Percentiles rank a stretch among this genome's conserved stretches.
phyloP scores from a whole-genome alignment of 164 flowering plant genomes.

The Aristolochia fimbriata region DNA sequence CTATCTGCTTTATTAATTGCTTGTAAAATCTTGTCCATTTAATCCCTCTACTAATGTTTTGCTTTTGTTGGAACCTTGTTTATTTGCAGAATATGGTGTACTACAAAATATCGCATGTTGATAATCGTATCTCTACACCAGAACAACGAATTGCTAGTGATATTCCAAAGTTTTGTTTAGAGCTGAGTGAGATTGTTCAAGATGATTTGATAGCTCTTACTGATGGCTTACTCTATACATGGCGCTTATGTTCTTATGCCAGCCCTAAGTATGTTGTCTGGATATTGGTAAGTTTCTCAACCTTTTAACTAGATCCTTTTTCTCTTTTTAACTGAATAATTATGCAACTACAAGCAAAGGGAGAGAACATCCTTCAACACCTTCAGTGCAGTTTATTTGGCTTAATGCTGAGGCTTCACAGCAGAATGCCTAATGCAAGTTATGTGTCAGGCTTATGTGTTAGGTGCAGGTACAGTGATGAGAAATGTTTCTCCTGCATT shows the following conservation, averaged over 20 bases:
- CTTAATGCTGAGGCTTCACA: too few relatives aligned
- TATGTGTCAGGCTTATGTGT: conserved; percentile 66
- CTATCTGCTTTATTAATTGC: too few relatives aligned
- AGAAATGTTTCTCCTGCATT: conserved; percentile 90
- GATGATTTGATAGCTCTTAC: conserved; percentile 86
- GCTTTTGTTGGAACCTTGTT: too few relatives aligned
- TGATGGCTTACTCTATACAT: conserved; percentile 90
- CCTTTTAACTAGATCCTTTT: not conserved
- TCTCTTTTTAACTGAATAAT: too few relatives aligned
- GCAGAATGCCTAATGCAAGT: too few relatives aligned
- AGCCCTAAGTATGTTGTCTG: conserved; percentile 95
- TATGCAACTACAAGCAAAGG: too few relatives aligned
- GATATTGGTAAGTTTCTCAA: conserved; percentile 63
- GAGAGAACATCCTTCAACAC: too few relatives aligned
- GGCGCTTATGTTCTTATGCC: conserved; percentile 98
- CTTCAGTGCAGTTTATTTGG: too few relatives aligned
- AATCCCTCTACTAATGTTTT: too few relatives aligned
- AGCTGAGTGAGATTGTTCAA: conserved; percentile 92
- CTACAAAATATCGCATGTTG: conserved; percentile 98
- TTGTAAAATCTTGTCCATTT: too few relatives aligned
- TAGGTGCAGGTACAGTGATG: conserved; percentile 74
- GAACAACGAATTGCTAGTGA: conserved; percentile 98
- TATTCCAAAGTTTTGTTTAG: conserved; percentile 87
- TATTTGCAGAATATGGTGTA: conserved; percentile 84
- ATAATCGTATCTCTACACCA: conserved; percentile 83